phyloP scores from a whole-genome alignment of 768 basidiomycete species.

The Tulasnella sp. region DNA sequence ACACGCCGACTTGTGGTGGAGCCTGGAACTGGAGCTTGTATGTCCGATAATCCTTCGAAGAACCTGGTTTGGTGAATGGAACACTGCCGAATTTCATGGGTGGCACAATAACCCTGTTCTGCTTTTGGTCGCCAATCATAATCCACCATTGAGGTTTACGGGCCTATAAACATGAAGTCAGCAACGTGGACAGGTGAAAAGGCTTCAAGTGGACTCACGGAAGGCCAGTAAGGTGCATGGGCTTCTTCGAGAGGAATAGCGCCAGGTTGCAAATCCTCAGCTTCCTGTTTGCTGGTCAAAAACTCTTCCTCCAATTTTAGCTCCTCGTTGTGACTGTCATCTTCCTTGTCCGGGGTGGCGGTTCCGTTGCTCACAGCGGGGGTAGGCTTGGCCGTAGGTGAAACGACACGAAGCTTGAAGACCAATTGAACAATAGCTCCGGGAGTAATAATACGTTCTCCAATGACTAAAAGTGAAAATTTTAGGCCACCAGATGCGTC shows the following conservation, averaged over 20 bases:
- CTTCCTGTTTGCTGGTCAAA: conserved; percentile 45
- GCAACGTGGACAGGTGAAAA: neutral
- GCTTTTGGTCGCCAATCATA: conserved; percentile 75
- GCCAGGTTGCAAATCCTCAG: conserved; percentile 42
- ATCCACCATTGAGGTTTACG: conserved; percentile 92
- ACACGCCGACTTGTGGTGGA: conserved; percentile 66
- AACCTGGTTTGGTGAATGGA: conserved; percentile 48
- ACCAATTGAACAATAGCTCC: conserved; percentile 78
- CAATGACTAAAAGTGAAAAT: conserved; percentile 48
- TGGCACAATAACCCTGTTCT: conserved; percentile 73
- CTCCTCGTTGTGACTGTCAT: conserved; percentile 39
- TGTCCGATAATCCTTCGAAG: conserved; percentile 46
- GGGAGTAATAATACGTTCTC: conserved; percentile 77
- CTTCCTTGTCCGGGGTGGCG: conserved; percentile 31
- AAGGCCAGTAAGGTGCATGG: conserved; percentile 92
- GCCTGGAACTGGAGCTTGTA: conserved; percentile 95
- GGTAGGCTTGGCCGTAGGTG: conserved; percentile 31
- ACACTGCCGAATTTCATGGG: conserved; percentile 72
- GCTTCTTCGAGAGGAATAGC: conserved; percentile 42
- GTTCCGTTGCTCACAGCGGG: conserved; percentile 18
- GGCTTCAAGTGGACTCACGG: conserved; percentile 46
- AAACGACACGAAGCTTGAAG: conserved; percentile 64
- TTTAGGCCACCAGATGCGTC: too few species aligned
- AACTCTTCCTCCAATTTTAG: conserved; percentile 62
- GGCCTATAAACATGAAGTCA: conserved; percentile 47